These are phyloP conservation scores for Ganoderma lingzhi DNA, from an alignment of 1,284 basidiomycete species.

Conservation along the genomic window DNA sequence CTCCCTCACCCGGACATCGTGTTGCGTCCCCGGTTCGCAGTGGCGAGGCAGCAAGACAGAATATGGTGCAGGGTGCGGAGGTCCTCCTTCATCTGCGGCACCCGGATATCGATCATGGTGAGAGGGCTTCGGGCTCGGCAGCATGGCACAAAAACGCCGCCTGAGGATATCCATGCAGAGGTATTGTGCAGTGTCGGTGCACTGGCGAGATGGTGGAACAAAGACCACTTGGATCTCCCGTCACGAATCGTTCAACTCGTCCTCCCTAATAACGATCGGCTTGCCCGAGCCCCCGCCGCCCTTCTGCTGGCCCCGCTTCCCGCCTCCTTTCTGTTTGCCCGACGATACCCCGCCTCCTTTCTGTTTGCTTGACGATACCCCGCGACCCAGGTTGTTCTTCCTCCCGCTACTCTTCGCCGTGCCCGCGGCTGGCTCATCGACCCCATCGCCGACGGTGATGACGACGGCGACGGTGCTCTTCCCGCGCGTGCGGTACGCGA, in stretches of 20 bases:
- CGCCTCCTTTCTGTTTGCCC: background rate
- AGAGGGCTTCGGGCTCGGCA: too few species aligned
- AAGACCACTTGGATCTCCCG: background rate
- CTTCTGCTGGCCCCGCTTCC: background rate
- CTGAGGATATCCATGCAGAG: too few species aligned
- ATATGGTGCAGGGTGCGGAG: too few species aligned
- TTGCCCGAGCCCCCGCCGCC: background rate
- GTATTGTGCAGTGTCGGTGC: too few species aligned
- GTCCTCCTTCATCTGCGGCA: background rate
- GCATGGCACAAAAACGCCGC: too few species aligned
- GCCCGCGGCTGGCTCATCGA: slow-evolving; percentile 48
- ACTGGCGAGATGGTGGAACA: background rate
- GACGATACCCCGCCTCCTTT: background rate
- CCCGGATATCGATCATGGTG: background rate
- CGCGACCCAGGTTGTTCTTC: slow-evolving; percentile 16
- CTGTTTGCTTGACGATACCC: background rate
- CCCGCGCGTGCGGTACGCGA: slow-evolving; percentile 67
- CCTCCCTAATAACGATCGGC: background rate
- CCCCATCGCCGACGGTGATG: slow-evolving; percentile 68
- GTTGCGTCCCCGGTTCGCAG: too few species aligned
- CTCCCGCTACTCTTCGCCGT: slow-evolving; percentile 30
- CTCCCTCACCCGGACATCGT: too few species aligned
- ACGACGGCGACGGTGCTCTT: slow-evolving; percentile 73
- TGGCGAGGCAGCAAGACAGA: too few species aligned
- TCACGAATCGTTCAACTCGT: background rate